Evolutionary conservation across 495 filamentous ascomycete genomes (phyloP).

Genomic region (Podospora tetraspora): DNA sequence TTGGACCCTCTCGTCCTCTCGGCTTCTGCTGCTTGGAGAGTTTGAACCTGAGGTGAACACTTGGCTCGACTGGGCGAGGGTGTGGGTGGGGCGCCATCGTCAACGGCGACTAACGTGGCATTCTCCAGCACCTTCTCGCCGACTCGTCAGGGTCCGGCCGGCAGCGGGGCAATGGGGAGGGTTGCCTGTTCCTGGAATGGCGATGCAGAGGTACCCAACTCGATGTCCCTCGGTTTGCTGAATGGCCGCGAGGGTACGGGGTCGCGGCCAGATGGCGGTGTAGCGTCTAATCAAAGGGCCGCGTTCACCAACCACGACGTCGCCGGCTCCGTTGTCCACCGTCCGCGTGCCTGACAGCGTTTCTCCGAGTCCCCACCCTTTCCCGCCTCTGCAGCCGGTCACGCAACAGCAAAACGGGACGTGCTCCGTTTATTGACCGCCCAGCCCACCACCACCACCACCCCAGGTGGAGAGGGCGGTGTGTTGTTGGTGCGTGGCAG

Average conservation of each 20-base stretch:
- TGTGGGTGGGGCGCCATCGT: slow-evolving; percentile 10
- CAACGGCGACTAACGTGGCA: slow-evolving; percentile 23
- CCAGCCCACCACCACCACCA: neutral
- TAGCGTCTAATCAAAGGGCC: slow-evolving; percentile 20
- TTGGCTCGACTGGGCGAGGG: slow-evolving; percentile 17
- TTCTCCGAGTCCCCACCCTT: neutral
- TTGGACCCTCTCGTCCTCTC: slow-evolving; percentile 1
- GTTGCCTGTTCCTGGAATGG: slow-evolving; percentile 4
- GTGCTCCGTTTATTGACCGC: neutral
- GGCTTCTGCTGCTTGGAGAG: neutral
- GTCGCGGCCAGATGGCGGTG: slow-evolving; percentile 19
- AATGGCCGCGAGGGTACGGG: slow-evolving; percentile 17
- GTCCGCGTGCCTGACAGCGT: neutral
- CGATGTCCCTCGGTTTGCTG: slow-evolving; percentile 16
- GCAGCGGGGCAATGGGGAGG: slow-evolving; percentile 1
- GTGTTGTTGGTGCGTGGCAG: slow-evolving; percentile 23
- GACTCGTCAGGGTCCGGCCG: neutral
- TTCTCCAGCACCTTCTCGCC: slow-evolving; percentile 13
- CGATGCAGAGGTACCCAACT: slow-evolving; percentile 32
- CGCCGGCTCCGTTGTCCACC: neutral
- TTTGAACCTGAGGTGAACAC: slow-evolving; percentile 14
- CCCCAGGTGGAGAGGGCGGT: slow-evolving; percentile 8
- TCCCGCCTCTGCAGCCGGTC: neutral
- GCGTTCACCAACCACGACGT: neutral
- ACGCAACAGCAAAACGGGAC: slow-evolving; percentile 7